A percentile compares a stretch with the other conserved stretches of the same genome.
Evolutionary conservation across 2,329 filamentous ascomycete species (phyloP).

Genomic region (Pseudocercospora musae): DNA sequence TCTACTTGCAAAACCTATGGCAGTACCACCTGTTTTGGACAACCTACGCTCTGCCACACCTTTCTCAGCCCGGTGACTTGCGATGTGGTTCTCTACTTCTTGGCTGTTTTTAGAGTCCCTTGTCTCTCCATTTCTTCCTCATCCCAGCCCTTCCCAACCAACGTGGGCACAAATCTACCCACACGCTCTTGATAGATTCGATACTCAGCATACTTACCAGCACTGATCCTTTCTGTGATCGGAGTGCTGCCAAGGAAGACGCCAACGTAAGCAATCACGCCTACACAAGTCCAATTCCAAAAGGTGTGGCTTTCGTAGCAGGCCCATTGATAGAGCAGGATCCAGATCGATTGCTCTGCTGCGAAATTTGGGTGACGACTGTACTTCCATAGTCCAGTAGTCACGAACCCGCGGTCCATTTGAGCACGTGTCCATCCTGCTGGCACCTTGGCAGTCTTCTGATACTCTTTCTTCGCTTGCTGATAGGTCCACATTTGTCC

Average conservation of each 20-base stretch:
- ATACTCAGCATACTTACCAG: conserved; percentile 85
- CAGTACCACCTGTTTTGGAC: background rate
- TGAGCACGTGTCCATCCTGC: conserved; percentile 60
- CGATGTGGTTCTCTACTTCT: conserved; percentile 9
- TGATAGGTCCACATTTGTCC: conserved; percentile 93
- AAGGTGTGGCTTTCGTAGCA: conserved; percentile 68
- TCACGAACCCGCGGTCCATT: conserved; percentile 84
- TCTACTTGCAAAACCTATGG: background rate
- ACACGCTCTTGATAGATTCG: conserved; percentile 77
- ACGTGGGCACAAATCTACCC: conserved; percentile 73
- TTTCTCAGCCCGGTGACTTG: background rate
- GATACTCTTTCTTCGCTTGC: conserved; percentile 72
- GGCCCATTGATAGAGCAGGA: conserved; percentile 82
- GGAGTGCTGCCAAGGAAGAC: conserved; percentile 88
- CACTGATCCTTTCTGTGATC: conserved; percentile 79
- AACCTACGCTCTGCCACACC: background rate
- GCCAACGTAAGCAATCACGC: conserved; percentile 65
- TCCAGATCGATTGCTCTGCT: conserved; percentile 88
- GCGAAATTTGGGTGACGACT: conserved; percentile 94
- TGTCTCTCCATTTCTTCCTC: conserved; percentile 29
- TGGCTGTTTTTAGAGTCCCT: conserved; percentile 14
- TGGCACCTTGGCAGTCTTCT: conserved; percentile 68
- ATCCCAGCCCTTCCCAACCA: conserved; percentile 33
- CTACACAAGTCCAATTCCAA: conserved; percentile 75
- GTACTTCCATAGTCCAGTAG: conserved; percentile 79